phyloP scores from a whole-genome alignment of 2,329 filamentous ascomycete species.

The Diaporthe ampelina region DNA sequence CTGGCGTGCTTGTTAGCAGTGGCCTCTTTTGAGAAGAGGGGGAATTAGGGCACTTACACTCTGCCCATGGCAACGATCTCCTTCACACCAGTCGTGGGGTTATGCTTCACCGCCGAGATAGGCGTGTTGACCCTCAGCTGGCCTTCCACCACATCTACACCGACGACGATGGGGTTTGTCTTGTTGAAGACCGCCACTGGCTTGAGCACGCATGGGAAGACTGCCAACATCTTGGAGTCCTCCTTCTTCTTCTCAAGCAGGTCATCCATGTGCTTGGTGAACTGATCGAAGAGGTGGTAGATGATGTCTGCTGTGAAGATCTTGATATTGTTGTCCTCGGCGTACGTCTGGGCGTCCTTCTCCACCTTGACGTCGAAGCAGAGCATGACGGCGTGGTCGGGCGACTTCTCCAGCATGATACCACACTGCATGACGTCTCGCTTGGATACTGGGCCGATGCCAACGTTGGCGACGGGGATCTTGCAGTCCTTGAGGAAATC shows the following conservation, averaged over 20 bases:
- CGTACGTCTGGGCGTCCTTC: conserved; percentile 92
- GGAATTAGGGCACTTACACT: conserved; percentile 78
- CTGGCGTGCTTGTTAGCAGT: conserved; percentile 58
- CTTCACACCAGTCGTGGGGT: conserved; percentile 82
- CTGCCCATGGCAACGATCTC: conserved; percentile 88
- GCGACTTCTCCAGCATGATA: conserved; percentile 95
- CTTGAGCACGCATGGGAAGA: conserved; percentile 94
- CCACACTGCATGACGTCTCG: conserved; percentile 96
- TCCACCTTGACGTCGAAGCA: conserved; percentile 99
- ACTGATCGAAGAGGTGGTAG: conserved; percentile 97
- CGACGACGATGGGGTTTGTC: conserved; percentile 93
- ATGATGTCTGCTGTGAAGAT: conserved; percentile 99
- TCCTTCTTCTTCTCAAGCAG: conserved; percentile 94
- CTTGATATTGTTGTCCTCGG: conserved; percentile 94
- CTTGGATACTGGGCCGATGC: conserved; percentile 97
- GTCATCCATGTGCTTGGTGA: conserved; percentile 93
- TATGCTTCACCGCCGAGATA: conserved; percentile 87
- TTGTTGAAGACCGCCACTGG: conserved; percentile 99
- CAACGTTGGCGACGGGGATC: conserved; percentile 97
- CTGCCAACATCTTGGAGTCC: conserved; percentile 92
- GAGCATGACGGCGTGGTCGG: conserved; percentile 98
- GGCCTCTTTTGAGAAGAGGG: too few species aligned
- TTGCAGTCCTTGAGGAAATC: conserved; percentile 97
- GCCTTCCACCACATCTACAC: conserved; percentile 95
- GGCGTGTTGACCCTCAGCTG: conserved; percentile 89